Conservation (phyloP, 257 asterid genomes). For the Voacanga thouarsii region DNA sequence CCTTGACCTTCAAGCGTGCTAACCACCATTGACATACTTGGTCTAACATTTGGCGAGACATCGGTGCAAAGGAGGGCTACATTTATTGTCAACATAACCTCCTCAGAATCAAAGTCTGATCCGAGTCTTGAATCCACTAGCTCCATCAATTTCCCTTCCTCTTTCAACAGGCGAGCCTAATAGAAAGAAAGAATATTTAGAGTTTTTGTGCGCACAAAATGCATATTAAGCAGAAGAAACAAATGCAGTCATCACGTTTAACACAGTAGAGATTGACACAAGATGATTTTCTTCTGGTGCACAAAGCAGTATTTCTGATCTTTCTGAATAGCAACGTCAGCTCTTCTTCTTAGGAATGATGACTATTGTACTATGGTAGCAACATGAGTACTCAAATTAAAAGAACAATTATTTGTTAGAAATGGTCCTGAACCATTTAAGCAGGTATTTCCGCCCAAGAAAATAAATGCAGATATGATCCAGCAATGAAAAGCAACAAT, state of each 20-base stretch:
- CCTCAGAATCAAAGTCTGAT: conserved; percentile 11
- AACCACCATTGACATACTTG: conserved; percentile 33
- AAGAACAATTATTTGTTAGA: too few relatives aligned
- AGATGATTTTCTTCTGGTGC: too few relatives aligned
- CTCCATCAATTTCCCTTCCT: conserved; percentile 21
- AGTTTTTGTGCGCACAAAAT: not conserved
- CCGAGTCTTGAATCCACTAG: conserved; percentile 30
- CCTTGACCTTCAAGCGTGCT: conserved; percentile 30
- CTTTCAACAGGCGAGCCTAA: conserved; percentile 25
- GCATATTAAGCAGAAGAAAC: not conserved
- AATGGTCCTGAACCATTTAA: too few relatives aligned
- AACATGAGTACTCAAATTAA: too few relatives aligned
- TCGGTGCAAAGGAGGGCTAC: conserved; percentile 27
- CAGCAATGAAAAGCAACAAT: not conserved
- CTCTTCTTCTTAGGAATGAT: too few relatives aligned
- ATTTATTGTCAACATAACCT: conserved; percentile 18
- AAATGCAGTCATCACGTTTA: too few relatives aligned
- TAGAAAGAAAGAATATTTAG: not conserved
- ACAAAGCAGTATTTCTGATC: too few relatives aligned
- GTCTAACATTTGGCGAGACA: conserved; percentile 19
- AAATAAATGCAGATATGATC: too few relatives aligned
- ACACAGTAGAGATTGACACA: too few relatives aligned
- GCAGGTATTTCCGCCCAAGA: not conserved
- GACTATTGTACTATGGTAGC: too few relatives aligned
- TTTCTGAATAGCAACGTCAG: too few relatives aligned